phyloP scores from a whole-genome alignment of 139 green algal species.

The Volvox africanus region DNA sequence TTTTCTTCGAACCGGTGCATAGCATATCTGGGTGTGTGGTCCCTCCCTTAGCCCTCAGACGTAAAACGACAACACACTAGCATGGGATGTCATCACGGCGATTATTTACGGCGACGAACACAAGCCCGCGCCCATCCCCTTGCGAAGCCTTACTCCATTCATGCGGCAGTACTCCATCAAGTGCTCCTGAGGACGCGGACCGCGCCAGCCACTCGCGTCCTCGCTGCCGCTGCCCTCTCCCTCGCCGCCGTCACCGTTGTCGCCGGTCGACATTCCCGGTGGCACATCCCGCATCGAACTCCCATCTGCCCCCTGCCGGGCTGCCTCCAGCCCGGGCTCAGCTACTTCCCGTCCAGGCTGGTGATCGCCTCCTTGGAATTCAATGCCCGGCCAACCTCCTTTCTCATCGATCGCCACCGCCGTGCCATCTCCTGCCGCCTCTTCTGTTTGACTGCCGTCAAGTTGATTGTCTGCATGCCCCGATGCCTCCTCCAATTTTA shows the following conservation, averaged over 20 bases:
- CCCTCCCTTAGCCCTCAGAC: no score
- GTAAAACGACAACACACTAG: no score
- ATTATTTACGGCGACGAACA: no score
- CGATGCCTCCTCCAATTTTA: neutral
- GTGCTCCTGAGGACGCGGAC: constrained; percentile 23
- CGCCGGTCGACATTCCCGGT: neutral
- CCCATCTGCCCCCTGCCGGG: neutral
- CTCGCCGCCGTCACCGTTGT: neutral
- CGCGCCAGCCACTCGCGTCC: neutral
- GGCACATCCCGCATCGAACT: neutral
- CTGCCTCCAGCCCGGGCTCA: neutral
- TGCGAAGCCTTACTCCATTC: neutral
- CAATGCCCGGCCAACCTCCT: no score
- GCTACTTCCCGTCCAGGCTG: neutral
- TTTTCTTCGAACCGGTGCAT: no score
- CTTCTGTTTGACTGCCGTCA: neutral
- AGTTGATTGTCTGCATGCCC: neutral
- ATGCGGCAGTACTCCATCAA: constrained; percentile 26
- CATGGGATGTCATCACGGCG: no score
- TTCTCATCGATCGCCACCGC: neutral
- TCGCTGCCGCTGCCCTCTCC: neutral
- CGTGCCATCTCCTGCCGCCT: neutral
- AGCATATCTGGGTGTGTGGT: no score
- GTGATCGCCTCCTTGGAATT: no score
- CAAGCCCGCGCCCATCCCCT: no score